A percentile compares a stretch with the other conserved stretches of the same genome.
phyloP scores from a whole-genome alignment of 345 rosid genomes.

The Salix udensis region DNA sequence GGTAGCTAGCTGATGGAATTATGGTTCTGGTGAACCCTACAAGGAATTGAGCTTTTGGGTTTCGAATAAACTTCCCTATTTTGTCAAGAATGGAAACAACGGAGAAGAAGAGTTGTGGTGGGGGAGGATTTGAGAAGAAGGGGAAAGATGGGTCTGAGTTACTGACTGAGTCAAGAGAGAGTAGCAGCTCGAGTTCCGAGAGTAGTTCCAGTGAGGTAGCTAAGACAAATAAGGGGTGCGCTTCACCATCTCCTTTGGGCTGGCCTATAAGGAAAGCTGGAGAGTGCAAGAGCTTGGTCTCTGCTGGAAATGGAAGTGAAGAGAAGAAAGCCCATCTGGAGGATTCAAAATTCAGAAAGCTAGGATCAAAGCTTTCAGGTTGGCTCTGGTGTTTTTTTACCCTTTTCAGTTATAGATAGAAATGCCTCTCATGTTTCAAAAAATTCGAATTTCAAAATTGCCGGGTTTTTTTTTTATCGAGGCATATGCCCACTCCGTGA shows the following conservation, averaged over 20 bases:
- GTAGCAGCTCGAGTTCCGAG: conserved; percentile 45
- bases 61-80: not conserved
- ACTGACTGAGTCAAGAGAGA: conserved; percentile 49
- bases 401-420: not conserved
- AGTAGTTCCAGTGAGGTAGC: conserved; percentile 28
- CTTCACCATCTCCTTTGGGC: conserved; percentile 62
- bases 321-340: conserved; percentile 27
- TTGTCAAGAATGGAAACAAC: conserved; percentile 45
- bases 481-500: not conserved
- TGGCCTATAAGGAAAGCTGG: conserved; percentile 89
- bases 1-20: not conserved
- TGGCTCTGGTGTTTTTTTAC: not conserved
- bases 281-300: conserved; percentile 36
- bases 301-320: conserved; percentile 28
- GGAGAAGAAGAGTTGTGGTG: conserved; percentile 36
- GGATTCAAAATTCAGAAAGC: conserved; percentile 38
- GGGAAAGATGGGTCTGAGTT: conserved; percentile 39
- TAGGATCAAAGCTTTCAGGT: conserved; percentile 52
- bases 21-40: conserved; percentile 8
- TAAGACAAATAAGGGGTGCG: conserved; percentile 29
- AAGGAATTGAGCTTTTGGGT: conserved; percentile 4
- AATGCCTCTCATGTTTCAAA: not conserved
- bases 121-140: conserved; percentile 33
- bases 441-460: not conserved
- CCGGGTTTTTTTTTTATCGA: too few species aligned